Evolutionary conservation across 148 eudicot genomes (phyloP).

Genomic region (Heliamphora exappendiculata): DNA sequence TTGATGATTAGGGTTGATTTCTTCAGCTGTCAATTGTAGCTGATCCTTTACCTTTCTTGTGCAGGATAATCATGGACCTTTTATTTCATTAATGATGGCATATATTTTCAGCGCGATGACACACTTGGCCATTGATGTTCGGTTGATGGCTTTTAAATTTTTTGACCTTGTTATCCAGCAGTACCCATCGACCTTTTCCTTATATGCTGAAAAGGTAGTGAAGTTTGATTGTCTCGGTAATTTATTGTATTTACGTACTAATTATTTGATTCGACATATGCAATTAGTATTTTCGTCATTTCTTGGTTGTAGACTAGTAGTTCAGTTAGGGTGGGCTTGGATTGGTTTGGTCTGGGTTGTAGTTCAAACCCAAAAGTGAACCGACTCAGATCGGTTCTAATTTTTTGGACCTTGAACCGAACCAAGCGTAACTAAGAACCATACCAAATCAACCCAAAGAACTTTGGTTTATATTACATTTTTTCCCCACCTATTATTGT

Average conservation of each 20-base stretch:
- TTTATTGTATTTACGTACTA: neutral
- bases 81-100: slow-evolving; percentile 71
- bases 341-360: too few species aligned
- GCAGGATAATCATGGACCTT: slow-evolving; percentile 81
- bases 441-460: too few species aligned
- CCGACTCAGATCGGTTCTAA: too few species aligned
- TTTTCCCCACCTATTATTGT: too few species aligned
- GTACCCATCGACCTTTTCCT: slow-evolving; percentile 65
- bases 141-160: slow-evolving; percentile 89
- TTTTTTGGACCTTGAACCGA: too few species aligned
- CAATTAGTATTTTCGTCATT: neutral
- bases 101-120: slow-evolving; percentile 92
- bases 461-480: too few species aligned
- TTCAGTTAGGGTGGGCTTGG: too few species aligned
- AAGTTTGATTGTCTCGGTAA: slow-evolving; percentile 4
- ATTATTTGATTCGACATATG: neutral
- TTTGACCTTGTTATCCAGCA: slow-evolving; percentile 69
- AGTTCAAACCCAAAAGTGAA: too few species aligned
- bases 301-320: neutral
- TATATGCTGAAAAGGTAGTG: slow-evolving; percentile 75
- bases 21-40: too few species aligned
- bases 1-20: too few species aligned
- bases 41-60: slow-evolving; percentile 17
- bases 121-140: slow-evolving; percentile 71
- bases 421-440: too few species aligned